Conservation (phyloP, 305 asterid species). For the Fraxinus sp. region DNA sequence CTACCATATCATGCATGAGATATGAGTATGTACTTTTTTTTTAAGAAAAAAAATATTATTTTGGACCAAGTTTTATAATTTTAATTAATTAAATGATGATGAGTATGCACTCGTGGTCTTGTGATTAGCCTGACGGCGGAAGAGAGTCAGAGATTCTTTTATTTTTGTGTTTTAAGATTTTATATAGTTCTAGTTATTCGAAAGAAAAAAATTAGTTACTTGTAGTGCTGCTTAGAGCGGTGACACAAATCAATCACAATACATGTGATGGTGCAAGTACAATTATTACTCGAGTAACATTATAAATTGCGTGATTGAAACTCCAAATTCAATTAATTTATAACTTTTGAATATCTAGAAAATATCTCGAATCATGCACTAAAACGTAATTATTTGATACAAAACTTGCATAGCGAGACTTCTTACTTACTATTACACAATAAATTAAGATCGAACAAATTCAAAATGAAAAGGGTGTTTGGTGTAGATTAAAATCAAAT, state of each 20-base stretch:
- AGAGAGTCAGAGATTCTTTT: neutral
- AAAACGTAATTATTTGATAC: neutral
- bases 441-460: neutral
- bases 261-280: neutral
- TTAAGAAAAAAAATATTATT: neutral
- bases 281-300: neutral
- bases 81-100: neutral
- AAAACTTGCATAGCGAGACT: neutral
- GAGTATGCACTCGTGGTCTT: neutral
- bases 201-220: neutral
- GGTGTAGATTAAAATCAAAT: too few relatives aligned
- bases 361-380: neutral
- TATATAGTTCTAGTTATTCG: neutral
- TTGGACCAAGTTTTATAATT: neutral
- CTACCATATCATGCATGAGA: conserved; percentile 29
- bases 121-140: neutral
- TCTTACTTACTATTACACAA: neutral
- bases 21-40: neutral
- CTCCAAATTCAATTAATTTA: neutral
- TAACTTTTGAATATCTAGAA: neutral
- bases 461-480: too few relatives aligned
- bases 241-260: neutral
- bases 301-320: neutral
- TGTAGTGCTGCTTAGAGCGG: neutral
- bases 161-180: neutral